Evolutionary conservation across 768 basidiomycete species (phyloP).

Genomic region (Tylopilus vinaceipallidus): DNA sequence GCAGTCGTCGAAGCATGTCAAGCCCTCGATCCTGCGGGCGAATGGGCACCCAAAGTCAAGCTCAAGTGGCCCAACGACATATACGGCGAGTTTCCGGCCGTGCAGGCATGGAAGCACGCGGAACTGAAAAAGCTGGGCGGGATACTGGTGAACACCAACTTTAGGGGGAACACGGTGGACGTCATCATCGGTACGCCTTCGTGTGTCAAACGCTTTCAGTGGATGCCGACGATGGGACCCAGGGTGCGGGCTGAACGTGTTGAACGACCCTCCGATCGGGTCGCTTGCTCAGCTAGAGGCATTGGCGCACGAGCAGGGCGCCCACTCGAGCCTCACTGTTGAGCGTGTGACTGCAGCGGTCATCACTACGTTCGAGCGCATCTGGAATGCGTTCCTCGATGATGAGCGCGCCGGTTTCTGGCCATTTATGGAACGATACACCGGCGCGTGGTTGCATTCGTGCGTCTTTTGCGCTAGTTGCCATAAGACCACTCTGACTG

Average conservation of each 20-base stretch:
- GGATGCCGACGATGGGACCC: slow-evolving; percentile 1
- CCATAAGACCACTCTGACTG: slow-evolving; percentile 3
- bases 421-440: slow-evolving; percentile 79
- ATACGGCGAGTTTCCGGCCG: slow-evolving; percentile 62
- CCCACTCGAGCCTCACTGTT: slow-evolving; percentile 45
- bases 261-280: slow-evolving; percentile 77
- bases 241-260: slow-evolving; percentile 91
- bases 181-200: slow-evolving; percentile 71
- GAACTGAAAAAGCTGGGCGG: slow-evolving; percentile 84
- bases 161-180: slow-evolving; percentile 66
- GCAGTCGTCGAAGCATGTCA: slow-evolving; percentile 87
- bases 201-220: not conserved
- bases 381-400: slow-evolving; percentile 72
- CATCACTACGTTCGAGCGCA: slow-evolving; percentile 69
- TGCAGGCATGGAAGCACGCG: slow-evolving; percentile 24
- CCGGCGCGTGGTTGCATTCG: slow-evolving; percentile 88
- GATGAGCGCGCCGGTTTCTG: slow-evolving; percentile 61
- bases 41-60: slow-evolving; percentile 54
- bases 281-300: slow-evolving; percentile 73
- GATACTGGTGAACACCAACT: slow-evolving; percentile 86
- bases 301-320: slow-evolving; percentile 9
- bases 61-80: slow-evolving; percentile 99
- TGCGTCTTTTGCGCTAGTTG: slow-evolving; percentile 42
- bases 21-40: slow-evolving; percentile 43
- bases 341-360: slow-evolving; percentile 77